These are phyloP conservation scores for Chaetomiaceae sp. DNA, from an alignment of 2,329 filamentous ascomycete species.

Conservation along the genomic window DNA sequence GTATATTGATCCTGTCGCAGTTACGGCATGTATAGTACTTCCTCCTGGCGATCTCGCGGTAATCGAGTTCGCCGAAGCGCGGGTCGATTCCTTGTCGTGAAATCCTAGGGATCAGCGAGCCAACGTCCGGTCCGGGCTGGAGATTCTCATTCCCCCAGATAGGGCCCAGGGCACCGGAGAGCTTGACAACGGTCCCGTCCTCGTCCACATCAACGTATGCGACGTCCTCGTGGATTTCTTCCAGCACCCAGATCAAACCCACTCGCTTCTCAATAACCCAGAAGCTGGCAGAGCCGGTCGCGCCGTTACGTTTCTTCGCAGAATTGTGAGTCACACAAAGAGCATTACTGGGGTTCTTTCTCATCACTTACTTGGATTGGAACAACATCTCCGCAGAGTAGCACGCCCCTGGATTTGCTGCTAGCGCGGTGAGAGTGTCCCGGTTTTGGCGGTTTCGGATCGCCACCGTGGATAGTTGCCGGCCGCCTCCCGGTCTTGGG, in stretches of 20 bases:
- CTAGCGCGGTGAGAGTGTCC: conserved; percentile 59
- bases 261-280: conserved; percentile 98
- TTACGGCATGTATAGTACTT: conserved; percentile 85
- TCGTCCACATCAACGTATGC: conserved; percentile 73
- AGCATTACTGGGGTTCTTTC: no score
- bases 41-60: conserved; percentile 65
- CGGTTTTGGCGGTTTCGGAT: conserved; percentile 52
- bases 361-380: conserved; percentile 59
- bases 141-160: conserved; percentile 78
- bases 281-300: conserved; percentile 84
- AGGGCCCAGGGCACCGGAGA: conserved; percentile 70
- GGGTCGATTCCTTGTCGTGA: conserved; percentile 70
- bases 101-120: conserved; percentile 73
- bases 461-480: conserved; percentile 58
- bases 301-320: conserved; percentile 80
- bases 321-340: conserved; percentile 2
- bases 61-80: conserved; percentile 70
- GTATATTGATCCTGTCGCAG: conserved; percentile 72
- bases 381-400: conserved; percentile 96
- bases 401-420: conserved; percentile 66
- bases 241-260: conserved; percentile 93
- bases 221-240: conserved; percentile 95
- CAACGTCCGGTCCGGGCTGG: conserved; percentile 67
- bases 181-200: conserved; percentile 65
- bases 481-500: conserved; percentile 58